Conservation (phyloP, 805 yeast species). For the Hanseniaspora guilliermondii region DNA sequence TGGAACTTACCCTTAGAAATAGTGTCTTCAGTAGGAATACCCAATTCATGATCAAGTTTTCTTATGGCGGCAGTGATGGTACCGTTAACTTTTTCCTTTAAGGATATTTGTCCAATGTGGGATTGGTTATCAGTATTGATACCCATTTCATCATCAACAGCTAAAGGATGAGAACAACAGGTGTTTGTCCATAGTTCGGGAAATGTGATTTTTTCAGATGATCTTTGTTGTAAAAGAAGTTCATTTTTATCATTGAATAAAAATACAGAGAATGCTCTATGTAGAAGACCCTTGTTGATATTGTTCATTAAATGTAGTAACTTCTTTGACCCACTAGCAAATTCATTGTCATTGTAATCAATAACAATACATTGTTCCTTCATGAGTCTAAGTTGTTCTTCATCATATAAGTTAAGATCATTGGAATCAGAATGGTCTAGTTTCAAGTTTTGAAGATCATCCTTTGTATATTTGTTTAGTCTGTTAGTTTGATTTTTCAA, state of each 20-base stretch:
- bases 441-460: slow-evolving; percentile 8
- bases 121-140: slow-evolving; percentile 20
- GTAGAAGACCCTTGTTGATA: slow-evolving; percentile 74
- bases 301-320: slow-evolving; percentile 78
- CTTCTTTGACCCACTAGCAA: slow-evolving; percentile 91
- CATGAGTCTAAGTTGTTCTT: slow-evolving; percentile 89
- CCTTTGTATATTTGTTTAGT: slow-evolving; percentile 42
- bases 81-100: slow-evolving; percentile 58
- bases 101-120: slow-evolving; percentile 21
- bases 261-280: slow-evolving; percentile 94
- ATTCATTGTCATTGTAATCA: slow-evolving; percentile 73
- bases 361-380: slow-evolving; percentile 91
- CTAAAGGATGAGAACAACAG: slow-evolving; percentile 95
- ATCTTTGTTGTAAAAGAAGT: slow-evolving; percentile 85
- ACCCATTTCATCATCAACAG: slow-evolving; percentile 73
- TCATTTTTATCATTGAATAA: slow-evolving; percentile 66
- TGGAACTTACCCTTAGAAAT: slow-evolving; percentile 56
- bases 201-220: slow-evolving; percentile 91
- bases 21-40: slow-evolving; percentile 49
- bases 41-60: slow-evolving; percentile 85
- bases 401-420: slow-evolving; percentile 69
- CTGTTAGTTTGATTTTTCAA: slow-evolving; percentile 32
- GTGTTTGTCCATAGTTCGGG: slow-evolving; percentile 98
- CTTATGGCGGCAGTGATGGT: slow-evolving; percentile 82
- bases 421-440: slow-evolving; percentile 25